Percentiles rank a stretch among this genome's conserved stretches.
These are phyloP conservation scores for Monascus ruber DNA, from an alignment of 2,329 filamentous ascomycete species.

Conservation along the genomic window DNA sequence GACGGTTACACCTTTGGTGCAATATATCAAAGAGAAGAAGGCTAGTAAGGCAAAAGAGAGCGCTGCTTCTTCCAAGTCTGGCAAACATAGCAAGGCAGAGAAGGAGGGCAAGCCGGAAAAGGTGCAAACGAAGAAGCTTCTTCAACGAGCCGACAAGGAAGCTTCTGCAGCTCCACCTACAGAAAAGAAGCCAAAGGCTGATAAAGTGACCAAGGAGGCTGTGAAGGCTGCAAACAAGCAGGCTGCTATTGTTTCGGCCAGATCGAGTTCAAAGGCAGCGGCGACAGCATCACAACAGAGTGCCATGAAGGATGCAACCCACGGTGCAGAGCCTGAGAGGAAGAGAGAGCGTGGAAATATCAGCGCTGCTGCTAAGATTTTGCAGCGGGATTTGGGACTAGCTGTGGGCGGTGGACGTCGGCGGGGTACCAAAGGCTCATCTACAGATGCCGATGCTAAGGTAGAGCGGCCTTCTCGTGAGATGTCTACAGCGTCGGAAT, in stretches of 20 bases:
- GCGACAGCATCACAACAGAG: slow-evolving; percentile 3
- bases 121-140: slow-evolving; percentile 31
- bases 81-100: slow-evolving; percentile 30
- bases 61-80: slow-evolving; percentile 23
- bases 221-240: slow-evolving; percentile 45
- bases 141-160: slow-evolving; percentile 29
- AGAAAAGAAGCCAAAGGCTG: slow-evolving; percentile 31
- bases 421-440: slow-evolving; percentile 20
- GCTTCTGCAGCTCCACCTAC: slow-evolving; percentile 11
- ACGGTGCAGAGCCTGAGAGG: slow-evolving; percentile 32
- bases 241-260: slow-evolving; percentile 14
- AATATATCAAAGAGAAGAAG: slow-evolving; percentile 86
- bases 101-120: slow-evolving; percentile 31
- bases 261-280: slow-evolving; percentile 11
- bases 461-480: slow-evolving; percentile 3
- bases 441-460: slow-evolving; percentile 15
- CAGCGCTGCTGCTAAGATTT: slow-evolving; percentile 45
- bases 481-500: slow-evolving; percentile 2
- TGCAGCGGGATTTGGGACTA: slow-evolving; percentile 52
- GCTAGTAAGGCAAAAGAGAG: slow-evolving; percentile 61
- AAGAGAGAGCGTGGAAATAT: slow-evolving; percentile 44
- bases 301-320: slow-evolving; percentile 4
- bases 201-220: slow-evolving; percentile 52
- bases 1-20: slow-evolving; percentile 77
- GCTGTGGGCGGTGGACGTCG: slow-evolving; percentile 34